Base-by-base conservation (phyloP, 177 flowering plant genomes). In the Telopea speciosissima region DNA sequence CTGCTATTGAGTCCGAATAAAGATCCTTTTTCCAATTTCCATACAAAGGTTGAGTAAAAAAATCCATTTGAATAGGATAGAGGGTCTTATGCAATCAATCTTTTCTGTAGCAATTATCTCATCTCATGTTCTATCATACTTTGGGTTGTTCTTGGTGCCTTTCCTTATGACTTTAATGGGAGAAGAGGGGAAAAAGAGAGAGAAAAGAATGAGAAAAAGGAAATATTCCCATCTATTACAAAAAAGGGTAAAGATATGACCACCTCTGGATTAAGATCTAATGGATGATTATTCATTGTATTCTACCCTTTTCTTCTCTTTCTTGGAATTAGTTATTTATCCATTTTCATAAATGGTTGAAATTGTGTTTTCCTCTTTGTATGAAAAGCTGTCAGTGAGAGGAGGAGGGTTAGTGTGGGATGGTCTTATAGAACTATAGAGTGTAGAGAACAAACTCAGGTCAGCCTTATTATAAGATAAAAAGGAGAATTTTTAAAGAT, bases 381-480 rank as follows among this genome's bases (percentile, higher is more conserved):
- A 65, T 59, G 58, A 45, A 65, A 74, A 69, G 77, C 24, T 22
- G 72, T 22, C 33, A 74, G 56, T 22, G 60, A 19, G 24, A 40
- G n/a, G n/a, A 16, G 22, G 67, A 52, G 70, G 5, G 64, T 11
- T n/a, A 8, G 3, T 36, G 65, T 62, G 70, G 5, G 64, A 5
- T n/a, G 3, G 3, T 36, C 58, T 62, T 22, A 9, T 49, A 49
- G 54, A 12, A 4, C 54, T 49, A 49, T 13, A 49, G 2, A 28
- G 49, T 44, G 6, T 28, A 13, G 31, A 11, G 49, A 21, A 22
- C 49, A 75, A 75, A 70, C 73, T 77, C 73, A 75, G 74, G 76
- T 77, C 73, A 70, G 76, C 65, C 76, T 70, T 70, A 28, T 0
- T 28, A 71, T 67, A 74, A 77, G 58, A 71, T 67, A 74, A 77